phyloP scores from a whole-genome alignment of 192 early-diverging fungal genomes.

The Podila epicladia region DNA sequence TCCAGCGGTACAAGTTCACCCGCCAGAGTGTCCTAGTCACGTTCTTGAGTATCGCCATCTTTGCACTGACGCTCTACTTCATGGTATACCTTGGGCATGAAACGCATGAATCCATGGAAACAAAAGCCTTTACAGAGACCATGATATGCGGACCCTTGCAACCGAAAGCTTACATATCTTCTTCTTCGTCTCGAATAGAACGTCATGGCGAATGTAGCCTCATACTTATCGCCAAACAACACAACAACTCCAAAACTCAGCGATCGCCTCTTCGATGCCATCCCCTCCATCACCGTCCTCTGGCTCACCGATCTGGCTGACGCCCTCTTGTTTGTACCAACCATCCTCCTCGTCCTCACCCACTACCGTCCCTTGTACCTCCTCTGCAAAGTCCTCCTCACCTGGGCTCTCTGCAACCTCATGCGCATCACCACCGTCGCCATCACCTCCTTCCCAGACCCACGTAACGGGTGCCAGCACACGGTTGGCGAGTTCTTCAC shows the following conservation, averaged over 20 bases:
- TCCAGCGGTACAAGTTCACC: constrained; percentile 36
- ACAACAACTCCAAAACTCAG: constrained; percentile 34
- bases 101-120: no score
- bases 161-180: no score
- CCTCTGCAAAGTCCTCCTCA: constrained; percentile 59
- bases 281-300: constrained; percentile 60
- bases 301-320: constrained; percentile 73
- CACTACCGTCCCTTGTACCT: constrained; percentile 66
- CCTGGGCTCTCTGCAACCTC: constrained; percentile 63
- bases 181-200: constrained; percentile 35
- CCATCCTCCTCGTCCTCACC: constrained; percentile 58
- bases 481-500: constrained; percentile 65
- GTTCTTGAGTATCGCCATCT: constrained; percentile 13
- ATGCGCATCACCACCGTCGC: constrained; percentile 71
- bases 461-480: constrained; percentile 65
- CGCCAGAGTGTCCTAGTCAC: constrained; percentile 19
- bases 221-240: constrained; percentile 59
- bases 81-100: constrained; percentile 21
- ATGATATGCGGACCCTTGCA: not conserved
- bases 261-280: constrained; percentile 67
- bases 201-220: constrained; percentile 73
- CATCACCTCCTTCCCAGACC: constrained; percentile 74
- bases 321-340: constrained; percentile 62
- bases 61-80: constrained; percentile 37
- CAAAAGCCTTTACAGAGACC: no score